Conservation (phyloP, 768 basidiomycete species). For the Rhizopogon sp. region DNA sequence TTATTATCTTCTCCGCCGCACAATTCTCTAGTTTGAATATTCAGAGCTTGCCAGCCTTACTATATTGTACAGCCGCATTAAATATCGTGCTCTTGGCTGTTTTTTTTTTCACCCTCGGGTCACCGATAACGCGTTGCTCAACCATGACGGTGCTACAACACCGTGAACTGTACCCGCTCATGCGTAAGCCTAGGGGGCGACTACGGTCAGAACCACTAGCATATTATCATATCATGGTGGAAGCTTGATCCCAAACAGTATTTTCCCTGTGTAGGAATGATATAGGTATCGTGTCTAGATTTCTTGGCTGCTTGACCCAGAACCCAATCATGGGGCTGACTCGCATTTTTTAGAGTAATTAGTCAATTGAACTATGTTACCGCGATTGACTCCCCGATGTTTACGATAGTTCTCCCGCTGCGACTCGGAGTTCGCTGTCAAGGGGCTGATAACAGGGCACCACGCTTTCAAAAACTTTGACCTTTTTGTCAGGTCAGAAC, state of each 20-base stretch:
- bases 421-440: neutral
- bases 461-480: neutral
- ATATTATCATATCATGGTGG: neutral
- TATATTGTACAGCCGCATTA: neutral
- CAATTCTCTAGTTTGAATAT: neutral
- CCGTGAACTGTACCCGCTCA: neutral
- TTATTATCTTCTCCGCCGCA: neutral
- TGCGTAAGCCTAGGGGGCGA: neutral
- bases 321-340: neutral
- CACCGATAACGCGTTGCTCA: too few relatives aligned
- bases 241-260: neutral
- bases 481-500: neutral
- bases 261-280: neutral
- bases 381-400: neutral
- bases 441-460: neutral
- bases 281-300: neutral
- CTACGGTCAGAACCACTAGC: neutral
- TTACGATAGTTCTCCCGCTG: neutral
- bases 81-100: neutral
- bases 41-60: neutral
- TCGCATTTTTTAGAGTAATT: neutral
- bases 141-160: too few relatives aligned
- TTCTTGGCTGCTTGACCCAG: neutral
- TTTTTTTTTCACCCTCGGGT: neutral
- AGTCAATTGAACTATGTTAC: neutral